Base-by-base conservation (phyloP, 352 stramenopile genomes). In the Globisporangium yorkense region DNA sequence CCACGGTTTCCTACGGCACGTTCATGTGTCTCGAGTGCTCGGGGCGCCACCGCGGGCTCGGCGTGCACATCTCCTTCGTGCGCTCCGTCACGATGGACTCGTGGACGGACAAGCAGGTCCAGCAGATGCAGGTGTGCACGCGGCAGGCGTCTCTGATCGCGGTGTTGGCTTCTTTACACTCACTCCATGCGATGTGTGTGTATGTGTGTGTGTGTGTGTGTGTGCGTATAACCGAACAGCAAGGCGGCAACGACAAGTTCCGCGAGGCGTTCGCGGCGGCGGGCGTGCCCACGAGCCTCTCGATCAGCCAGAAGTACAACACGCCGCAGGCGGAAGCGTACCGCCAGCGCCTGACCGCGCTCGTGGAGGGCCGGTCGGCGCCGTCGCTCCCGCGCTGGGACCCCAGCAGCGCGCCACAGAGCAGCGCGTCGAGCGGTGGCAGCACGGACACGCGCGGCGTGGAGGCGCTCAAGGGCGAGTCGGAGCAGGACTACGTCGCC, bases 11-110 rank as follows among this genome's bases (percentile, higher is more conserved):
- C 18, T 98, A 97, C 72, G 94, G 94, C 52, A 95, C 96, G 21
- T 98, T 98, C 63, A 96, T 98, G 72, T 98, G 92, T 56, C 85
- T 98, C 62, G 91, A 98, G 68, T 98, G 93, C 78, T 97, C 89
- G 20, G 92, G 87, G 3, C 80, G 89, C 48, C 93, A 98, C 71
- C 85, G 94, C 35, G 80, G 84, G 16, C 74, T 98, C 50, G 94
- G 93, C 45, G 88, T 97, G 9, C 92, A 98, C 71, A 89, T 98
- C 46, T 95, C 87, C 31, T 98, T 98, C 65, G 91, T 98, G 53
- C 70, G 82, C 41, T 92, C 82, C 13, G 81, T 92, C 24, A 92
- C 84, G 3, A 92, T 94, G 81, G 81, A 94, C 68, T 92, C 81
- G 56, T 94, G 84, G 84, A 94, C 84, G 16, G 84, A 94, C 65